phyloP scores from a whole-genome alignment of 1,284 basidiomycete species.

The Austroboletus novae-zelandiae region DNA sequence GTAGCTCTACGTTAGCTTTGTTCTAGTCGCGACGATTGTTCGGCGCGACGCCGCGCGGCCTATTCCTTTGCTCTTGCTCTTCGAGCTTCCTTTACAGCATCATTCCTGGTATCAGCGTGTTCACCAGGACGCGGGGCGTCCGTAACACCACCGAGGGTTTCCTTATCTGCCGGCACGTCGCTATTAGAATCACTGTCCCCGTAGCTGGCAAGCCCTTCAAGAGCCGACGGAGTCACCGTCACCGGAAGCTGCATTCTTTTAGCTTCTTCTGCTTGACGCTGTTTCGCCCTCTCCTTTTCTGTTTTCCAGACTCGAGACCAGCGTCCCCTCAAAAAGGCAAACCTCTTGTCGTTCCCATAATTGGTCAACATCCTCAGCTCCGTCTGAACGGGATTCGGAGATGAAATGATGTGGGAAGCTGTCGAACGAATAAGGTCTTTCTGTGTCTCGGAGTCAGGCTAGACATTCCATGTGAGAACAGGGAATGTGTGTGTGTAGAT shows the following conservation, averaged over 20 bases:
- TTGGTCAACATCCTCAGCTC: slow-evolving; percentile 89
- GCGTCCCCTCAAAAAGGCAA: slow-evolving; percentile 76
- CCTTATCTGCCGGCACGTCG: slow-evolving; percentile 20
- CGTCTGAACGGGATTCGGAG: slow-evolving; percentile 73
- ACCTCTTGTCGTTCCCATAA: slow-evolving; percentile 66
- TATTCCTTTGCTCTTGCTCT: slow-evolving; percentile 55
- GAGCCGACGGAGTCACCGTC: slow-evolving; percentile 19
- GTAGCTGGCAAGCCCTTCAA: slow-evolving; percentile 58
- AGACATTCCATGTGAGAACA: slow-evolving; percentile 14
- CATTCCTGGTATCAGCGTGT: slow-evolving; percentile 20
- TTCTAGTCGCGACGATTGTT: slow-evolving; percentile 10
- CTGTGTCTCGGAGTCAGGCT: slow-evolving; percentile 72
- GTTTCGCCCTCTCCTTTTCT: slow-evolving; percentile 43
- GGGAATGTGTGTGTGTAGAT: not conserved
- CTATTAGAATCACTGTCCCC: slow-evolving; percentile 51
- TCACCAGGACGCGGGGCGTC: not conserved
- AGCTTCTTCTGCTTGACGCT: slow-evolving; percentile 16
- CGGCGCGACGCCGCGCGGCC: slow-evolving; percentile 44
- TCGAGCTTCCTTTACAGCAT: slow-evolving; percentile 45
- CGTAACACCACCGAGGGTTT: slow-evolving; percentile 2
- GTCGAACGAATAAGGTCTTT: slow-evolving; percentile 73
- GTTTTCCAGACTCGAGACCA: slow-evolving; percentile 65
- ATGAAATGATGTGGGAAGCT: slow-evolving; percentile 60
- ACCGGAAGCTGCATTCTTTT: slow-evolving; percentile 3
- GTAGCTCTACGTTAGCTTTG: not conserved